phyloP scores from a whole-genome alignment of 2,329 filamentous ascomycete genomes.

The Pestalotiopsis sp. region DNA sequence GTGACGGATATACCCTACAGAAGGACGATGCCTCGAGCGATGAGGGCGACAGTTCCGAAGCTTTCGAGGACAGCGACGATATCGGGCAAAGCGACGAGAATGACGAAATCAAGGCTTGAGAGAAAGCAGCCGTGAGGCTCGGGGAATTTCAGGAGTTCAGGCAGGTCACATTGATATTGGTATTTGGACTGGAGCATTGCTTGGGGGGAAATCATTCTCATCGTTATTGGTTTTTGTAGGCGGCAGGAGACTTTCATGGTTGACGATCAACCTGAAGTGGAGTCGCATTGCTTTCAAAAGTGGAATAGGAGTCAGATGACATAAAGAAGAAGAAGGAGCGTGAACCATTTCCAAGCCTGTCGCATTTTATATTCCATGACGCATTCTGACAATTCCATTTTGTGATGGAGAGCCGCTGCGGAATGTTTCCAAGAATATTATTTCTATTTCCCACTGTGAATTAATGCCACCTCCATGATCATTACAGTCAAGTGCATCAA shows the following conservation, averaged over 20 bases:
- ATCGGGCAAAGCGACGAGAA: conserved; percentile 35
- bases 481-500: neutral
- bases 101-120: conserved; percentile 20
- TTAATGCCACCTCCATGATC: neutral
- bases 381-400: neutral
- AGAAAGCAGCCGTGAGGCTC: neutral
- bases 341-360: neutral
- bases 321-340: neutral
- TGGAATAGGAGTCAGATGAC: neutral
- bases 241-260: neutral
- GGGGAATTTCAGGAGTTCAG: conserved; percentile 1
- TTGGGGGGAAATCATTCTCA: neutral
- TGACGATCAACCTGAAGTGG: neutral
- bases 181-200: neutral
- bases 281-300: neutral
- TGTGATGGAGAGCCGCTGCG: neutral
- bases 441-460: neutral
- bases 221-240: neutral
- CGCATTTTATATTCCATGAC: neutral
- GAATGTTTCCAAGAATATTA: neutral
- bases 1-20: conserved; percentile 57
- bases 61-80: conserved; percentile 32
- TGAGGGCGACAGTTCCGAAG: conserved; percentile 31
- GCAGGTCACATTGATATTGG: neutral
- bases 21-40: conserved; percentile 24